A percentile compares a stretch with the other conserved stretches of the same genome.
These are phyloP conservation scores for Lactarius evosmus DNA, from an alignment of 768 basidiomycete species.

Conservation along the genomic window DNA sequence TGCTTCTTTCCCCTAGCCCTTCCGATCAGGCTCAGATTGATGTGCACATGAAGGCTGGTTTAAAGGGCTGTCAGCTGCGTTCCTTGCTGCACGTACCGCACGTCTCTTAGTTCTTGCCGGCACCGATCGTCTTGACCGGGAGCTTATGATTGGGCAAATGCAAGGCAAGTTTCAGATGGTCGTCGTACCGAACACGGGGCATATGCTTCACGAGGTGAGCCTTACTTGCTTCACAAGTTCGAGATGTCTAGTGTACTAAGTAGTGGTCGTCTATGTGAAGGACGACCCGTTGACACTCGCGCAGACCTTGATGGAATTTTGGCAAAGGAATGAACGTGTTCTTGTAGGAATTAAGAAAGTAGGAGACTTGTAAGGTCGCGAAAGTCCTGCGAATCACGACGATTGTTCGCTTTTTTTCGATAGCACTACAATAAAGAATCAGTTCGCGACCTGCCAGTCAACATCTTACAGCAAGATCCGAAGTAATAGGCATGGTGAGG, in stretches of 20 bases:
- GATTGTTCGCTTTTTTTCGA: not conserved
- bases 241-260: not conserved
- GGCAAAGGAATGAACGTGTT: slow-evolving; percentile 81
- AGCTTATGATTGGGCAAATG: slow-evolving; percentile 89
- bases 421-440: not conserved
- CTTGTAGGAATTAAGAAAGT: slow-evolving; percentile 58
- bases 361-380: slow-evolving; percentile 40
- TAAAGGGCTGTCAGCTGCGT: slow-evolving; percentile 69
- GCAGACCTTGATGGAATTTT: slow-evolving; percentile 82
- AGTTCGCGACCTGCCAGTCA: not conserved
- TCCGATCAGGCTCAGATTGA: not conserved
- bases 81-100: slow-evolving; percentile 74
- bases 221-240: not conserved
- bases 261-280: slow-evolving; percentile 39
- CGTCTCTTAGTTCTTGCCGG: slow-evolving; percentile 89
- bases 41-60: slow-evolving; percentile 74
- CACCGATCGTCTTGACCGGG: slow-evolving; percentile 86
- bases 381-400: not conserved
- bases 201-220: slow-evolving; percentile 89
- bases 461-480: too few relatives aligned
- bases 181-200: slow-evolving; percentile 84
- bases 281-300: slow-evolving; percentile 84
- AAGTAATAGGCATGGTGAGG: too few relatives aligned
- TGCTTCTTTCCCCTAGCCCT: slow-evolving; percentile 30
- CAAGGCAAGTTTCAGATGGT: slow-evolving; percentile 89